A percentile compares a stretch with the other conserved stretches of the same genome.
phyloP scores from a whole-genome alignment of 2,329 filamentous ascomycete species.

The Didymella lethalis region DNA sequence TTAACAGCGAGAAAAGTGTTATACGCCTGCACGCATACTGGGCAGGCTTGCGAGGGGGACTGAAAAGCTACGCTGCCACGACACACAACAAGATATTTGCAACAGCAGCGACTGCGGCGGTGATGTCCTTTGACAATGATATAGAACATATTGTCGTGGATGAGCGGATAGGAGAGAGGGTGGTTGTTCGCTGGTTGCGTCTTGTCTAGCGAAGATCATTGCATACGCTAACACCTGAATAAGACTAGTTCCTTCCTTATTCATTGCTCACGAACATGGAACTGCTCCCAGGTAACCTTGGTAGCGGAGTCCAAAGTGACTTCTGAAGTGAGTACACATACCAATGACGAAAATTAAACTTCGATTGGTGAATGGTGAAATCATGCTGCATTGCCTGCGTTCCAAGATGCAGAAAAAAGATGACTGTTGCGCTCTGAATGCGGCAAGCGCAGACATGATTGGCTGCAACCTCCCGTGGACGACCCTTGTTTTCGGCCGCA shows the following conservation, averaged over 20 bases:
- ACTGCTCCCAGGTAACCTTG: background rate
- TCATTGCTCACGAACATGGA: slow-evolving; percentile 4
- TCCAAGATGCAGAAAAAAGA: background rate
- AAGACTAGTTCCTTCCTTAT: slow-evolving; percentile 13
- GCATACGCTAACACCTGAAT: slow-evolving; percentile 6
- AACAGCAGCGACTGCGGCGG: background rate
- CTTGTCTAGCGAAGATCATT: slow-evolving; percentile 18
- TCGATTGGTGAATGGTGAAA: background rate
- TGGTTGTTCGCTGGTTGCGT: background rate
- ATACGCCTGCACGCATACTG: background rate
- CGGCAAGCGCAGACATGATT: slow-evolving; percentile 16
- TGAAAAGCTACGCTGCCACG: background rate
- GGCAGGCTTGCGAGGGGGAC: background rate
- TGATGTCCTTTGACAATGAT: background rate
- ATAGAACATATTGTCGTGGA: background rate
- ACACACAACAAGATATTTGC: background rate
- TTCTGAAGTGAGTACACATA: background rate
- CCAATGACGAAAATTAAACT: background rate
- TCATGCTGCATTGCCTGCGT: background rate
- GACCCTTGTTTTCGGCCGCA: background rate
- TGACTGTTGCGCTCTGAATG: slow-evolving; percentile 14
- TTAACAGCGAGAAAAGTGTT: background rate
- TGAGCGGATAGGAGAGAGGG: background rate
- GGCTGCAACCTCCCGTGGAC: background rate
- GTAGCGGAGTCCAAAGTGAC: background rate